phyloP scores from a whole-genome alignment of 192 early-diverging fungal genomes.

The Oehlia diaphana region DNA sequence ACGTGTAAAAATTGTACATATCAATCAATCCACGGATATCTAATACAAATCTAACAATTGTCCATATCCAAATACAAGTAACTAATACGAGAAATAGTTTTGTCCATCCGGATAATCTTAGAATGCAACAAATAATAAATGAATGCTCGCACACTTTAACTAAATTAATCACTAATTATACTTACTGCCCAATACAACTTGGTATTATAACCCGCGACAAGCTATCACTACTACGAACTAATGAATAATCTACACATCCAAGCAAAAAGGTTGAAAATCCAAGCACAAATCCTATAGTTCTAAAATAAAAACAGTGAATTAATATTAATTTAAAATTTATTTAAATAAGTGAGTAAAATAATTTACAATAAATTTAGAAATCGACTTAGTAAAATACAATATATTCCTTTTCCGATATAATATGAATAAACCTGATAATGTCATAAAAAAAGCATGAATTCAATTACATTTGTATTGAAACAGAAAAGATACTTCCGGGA shows the following conservation, averaged over 20 bases:
- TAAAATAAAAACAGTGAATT: conserved; percentile 36
- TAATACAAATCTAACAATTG: conserved; percentile 62
- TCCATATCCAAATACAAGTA: conserved; percentile 73
- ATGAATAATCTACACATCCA: conserved; percentile 87
- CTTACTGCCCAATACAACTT: conserved; percentile 70
- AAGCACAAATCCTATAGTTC: conserved; percentile 86
- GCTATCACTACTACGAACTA: conserved; percentile 64
- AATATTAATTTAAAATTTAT: not conserved
- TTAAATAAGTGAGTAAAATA: conserved; percentile 5
- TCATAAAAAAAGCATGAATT: not conserved
- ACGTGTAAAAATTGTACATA: conserved; percentile 82
- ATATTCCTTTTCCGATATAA: conserved; percentile 85
- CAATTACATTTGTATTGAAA: not conserved
- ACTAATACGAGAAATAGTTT: conserved; percentile 66
- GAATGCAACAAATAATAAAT: conserved; percentile 4
- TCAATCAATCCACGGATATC: conserved; percentile 75
- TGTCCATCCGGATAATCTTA: conserved; percentile 57
- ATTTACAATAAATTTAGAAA: conserved; percentile 79
- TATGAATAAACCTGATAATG: conserved; percentile 73
- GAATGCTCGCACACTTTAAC: not conserved
- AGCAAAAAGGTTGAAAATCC: conserved; percentile 85
- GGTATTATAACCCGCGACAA: conserved; percentile 78
- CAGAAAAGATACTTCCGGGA: not conserved
- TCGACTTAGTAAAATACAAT: conserved; percentile 76
- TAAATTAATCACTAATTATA: not conserved